These are phyloP conservation scores for Stagonosporopsis vannaccii DNA, from an alignment of 2,329 filamentous ascomycete genomes.

Conservation along the genomic window DNA sequence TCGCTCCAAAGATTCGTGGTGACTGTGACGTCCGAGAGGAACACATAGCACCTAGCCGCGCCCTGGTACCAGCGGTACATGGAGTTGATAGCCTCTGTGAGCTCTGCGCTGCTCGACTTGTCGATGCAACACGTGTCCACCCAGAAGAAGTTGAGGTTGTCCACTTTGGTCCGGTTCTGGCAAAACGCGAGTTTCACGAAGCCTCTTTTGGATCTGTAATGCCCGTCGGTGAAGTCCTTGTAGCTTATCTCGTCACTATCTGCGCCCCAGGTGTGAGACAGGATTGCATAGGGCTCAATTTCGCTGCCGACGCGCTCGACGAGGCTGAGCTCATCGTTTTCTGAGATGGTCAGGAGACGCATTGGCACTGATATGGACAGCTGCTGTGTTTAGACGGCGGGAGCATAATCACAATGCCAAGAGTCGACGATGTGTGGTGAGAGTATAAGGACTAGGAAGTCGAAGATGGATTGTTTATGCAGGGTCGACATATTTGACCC, in stretches of 20 bases:
- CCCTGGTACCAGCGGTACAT: neutral
- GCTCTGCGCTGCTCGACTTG: neutral
- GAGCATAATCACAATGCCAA: neutral
- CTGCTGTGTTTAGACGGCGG: neutral
- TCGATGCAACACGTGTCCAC: neutral
- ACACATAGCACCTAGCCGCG: neutral
- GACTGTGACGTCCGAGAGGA: neutral
- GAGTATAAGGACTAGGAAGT: neutral
- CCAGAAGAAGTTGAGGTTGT: neutral
- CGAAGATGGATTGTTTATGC: neutral
- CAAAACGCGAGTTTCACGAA: constrained; percentile 9
- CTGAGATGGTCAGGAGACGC: neutral
- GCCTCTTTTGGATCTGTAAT: neutral
- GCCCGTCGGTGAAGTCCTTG: neutral
- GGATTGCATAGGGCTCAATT: constrained; percentile 17
- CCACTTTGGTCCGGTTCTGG: neutral
- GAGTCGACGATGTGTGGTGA: neutral
- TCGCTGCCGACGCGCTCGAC: neutral
- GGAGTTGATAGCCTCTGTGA: neutral
- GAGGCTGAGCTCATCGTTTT: neutral
- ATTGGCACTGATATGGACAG: neutral
- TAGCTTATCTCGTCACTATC: constrained; percentile 19
- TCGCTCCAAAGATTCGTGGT: neutral
- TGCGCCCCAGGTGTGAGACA: constrained; percentile 21
- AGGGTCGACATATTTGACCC: neutral